Percentiles rank a stretch among this genome's conserved stretches.
Evolutionary conservation across 2,329 filamentous ascomycete species (phyloP).

Genomic region (Acrocalymma vagum): DNA sequence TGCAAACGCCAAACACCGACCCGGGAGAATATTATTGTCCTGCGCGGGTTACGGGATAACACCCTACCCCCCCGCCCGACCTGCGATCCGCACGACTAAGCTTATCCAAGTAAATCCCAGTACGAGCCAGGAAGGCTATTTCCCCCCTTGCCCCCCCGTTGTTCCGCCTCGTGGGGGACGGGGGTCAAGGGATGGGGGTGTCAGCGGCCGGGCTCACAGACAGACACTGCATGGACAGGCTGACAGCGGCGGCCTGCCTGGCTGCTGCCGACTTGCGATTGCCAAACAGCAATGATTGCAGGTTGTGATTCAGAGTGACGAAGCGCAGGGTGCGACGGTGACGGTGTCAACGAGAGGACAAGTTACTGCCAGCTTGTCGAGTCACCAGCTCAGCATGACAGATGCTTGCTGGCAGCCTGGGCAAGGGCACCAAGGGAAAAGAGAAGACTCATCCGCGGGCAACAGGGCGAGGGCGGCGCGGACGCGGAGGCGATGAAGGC

Average conservation of each 20-base stretch:
- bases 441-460: conserved; percentile 18
- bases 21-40: too few species aligned
- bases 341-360: too few species aligned
- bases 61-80: conserved; percentile 33
- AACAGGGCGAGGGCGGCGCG: too few species aligned
- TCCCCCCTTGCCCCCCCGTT: too few species aligned
- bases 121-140: too few species aligned
- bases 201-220: too few species aligned
- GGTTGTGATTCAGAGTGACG: conserved; percentile 13
- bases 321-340: conserved; percentile 2
- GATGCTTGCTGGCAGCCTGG: conserved; percentile 24
- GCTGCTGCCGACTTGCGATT: too few species aligned
- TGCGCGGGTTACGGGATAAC: conserved; percentile 20
- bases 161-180: conserved; percentile 14
- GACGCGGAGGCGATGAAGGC: too few species aligned
- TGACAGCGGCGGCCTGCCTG: too few species aligned
- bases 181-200: conserved; percentile 3
- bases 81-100: conserved; percentile 30
- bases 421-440: conserved; percentile 38
- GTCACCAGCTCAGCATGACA: conserved; percentile 18
- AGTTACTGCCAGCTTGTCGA: too few species aligned
- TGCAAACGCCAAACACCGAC: conserved; percentile 27
- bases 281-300: too few species aligned
- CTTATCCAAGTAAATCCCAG: conserved; percentile 26
- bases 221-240: too few species aligned